Evolutionary conservation across 176 grass and related monocot genomes (phyloP), one percentile per base, ranked within the genome.

Genomic region (Thinopyrum elongatum): DNA sequence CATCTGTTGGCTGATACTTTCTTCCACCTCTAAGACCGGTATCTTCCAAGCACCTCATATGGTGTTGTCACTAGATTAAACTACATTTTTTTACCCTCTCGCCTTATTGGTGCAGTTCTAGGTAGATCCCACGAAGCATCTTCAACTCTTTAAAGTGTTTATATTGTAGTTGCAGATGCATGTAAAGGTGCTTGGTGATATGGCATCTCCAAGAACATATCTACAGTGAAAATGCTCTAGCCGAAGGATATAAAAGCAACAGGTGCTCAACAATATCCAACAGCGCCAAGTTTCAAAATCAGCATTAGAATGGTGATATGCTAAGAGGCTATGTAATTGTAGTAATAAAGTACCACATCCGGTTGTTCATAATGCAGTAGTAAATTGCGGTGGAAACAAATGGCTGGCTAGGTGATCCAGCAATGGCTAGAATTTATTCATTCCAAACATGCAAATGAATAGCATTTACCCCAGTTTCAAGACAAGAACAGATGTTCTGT

Each of bases 371-470:
- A 61, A 64, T 84, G 35, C 16, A 74, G 17, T 84, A 60, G 26
- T 84, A 7, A 22, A 81, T 51, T 67, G 7, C 60, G n/a, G 30
- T 60, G 59, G 15, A 76, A 77, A 42, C 35, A 77, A 71, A 38
- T 70, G 72, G 19, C 31, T 85, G 61, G 17, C 25, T 26, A 80
- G 35, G 8, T 80, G 34, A 70, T 83, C 22, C 33, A 73, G 46
- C 31, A 41, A 36, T 31, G 75, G 47, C 6, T 77, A 66, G 13
- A 66, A 26, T 87, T 87, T n/a, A 76, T 70, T 74, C 71, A 49
- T 74, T 64, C 44, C 51, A 31, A 83, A 76, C 71, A 87, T 46
- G 70, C 34, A n/a, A 63, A 86, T 79, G 64, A 64, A 23, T 42
- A 86, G 59, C 31, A 41, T 29, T 76, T 81, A 67, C 27, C 49